These are phyloP conservation scores for Chrysophaeum taylorii DNA, from an alignment of 352 stramenopile species.

Conservation along the genomic window DNA sequence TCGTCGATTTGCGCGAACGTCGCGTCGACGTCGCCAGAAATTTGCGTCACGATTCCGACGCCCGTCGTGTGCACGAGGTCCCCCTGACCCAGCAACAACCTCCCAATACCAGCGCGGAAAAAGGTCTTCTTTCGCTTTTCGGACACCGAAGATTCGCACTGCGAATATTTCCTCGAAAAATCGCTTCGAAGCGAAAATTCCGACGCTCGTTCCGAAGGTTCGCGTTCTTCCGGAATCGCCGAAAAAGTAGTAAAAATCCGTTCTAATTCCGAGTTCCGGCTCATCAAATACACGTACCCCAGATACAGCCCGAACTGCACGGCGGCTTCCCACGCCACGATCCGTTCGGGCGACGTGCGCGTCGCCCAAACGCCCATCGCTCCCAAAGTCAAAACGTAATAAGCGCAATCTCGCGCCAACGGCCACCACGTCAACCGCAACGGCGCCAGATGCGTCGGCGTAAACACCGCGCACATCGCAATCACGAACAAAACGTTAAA, in stretches of 20 bases:
- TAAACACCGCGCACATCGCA: slow-evolving; percentile 49
- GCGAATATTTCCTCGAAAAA: too few species aligned
- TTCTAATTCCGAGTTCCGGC: slow-evolving; percentile 39
- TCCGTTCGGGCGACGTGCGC: too few species aligned
- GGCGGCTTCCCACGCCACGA: slow-evolving; percentile 43
- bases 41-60: slow-evolving; percentile 46
- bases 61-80: slow-evolving; percentile 42
- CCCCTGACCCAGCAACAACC: slow-evolving; percentile 44
- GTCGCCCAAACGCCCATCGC: slow-evolving; percentile 45
- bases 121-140: too few species aligned
- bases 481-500: slow-evolving; percentile 75
- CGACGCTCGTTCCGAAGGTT: too few species aligned
- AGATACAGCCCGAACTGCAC: slow-evolving; percentile 52
- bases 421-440: slow-evolving; percentile 60
- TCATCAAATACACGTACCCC: slow-evolving; percentile 55
- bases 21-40: slow-evolving; percentile 48
- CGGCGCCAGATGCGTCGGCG: too few species aligned
- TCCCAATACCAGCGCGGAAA: slow-evolving; percentile 52
- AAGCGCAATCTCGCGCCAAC: slow-evolving; percentile 49
- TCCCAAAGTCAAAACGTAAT: slow-evolving; percentile 45
- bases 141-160: too few species aligned
- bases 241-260: too few species aligned
- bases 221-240: too few species aligned
- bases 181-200: too few species aligned
- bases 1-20: slow-evolving; percentile 50